Percentiles rank a stretch among this genome's conserved stretches.
Evolutionary conservation across 345 rosid genomes (phyloP).

Genomic region (Camelina hispida): DNA sequence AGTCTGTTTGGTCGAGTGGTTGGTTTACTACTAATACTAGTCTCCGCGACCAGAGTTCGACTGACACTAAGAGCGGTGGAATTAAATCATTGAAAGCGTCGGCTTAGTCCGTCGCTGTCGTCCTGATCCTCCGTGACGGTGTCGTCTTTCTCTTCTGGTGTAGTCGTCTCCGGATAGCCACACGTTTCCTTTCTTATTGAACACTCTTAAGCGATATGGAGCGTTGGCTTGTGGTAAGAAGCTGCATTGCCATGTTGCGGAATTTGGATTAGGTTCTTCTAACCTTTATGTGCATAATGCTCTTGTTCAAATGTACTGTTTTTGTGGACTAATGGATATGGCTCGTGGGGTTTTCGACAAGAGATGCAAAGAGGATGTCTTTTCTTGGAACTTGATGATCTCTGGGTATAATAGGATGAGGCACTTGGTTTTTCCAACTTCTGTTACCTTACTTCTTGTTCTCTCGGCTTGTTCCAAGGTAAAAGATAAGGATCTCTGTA

Average conservation of each 20-base stretch:
- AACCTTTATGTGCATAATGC: slow-evolving; percentile 52
- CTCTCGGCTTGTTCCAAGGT: slow-evolving; percentile 67
- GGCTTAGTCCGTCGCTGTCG: no score
- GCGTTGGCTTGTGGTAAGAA: slow-evolving; percentile 42
- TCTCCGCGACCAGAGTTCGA: no score
- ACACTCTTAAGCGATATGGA: slow-evolving; percentile 44
- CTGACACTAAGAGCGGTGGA: no score
- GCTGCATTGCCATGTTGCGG: slow-evolving; percentile 57
- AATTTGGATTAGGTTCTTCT: slow-evolving; percentile 49
- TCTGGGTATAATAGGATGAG: slow-evolving; percentile 59
- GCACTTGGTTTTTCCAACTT: slow-evolving; percentile 43
- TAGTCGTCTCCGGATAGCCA: slow-evolving; percentile 61
- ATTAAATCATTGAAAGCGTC: no score
- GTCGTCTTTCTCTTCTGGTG: no score
- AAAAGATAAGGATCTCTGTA: slow-evolving; percentile 57
- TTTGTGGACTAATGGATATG: slow-evolving; percentile 48
- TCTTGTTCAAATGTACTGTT: slow-evolving; percentile 51
- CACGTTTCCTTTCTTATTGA: slow-evolving; percentile 63
- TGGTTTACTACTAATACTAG: no score
- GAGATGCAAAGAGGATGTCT: slow-evolving; percentile 46
- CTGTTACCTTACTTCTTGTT: slow-evolving; percentile 61
- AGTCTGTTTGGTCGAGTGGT: no score
- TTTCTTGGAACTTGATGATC: slow-evolving; percentile 68
- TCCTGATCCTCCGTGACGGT: no score
- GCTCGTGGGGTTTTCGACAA: slow-evolving; percentile 55